These are phyloP conservation scores for Phytophthora cryptogea DNA, from an alignment of 352 stramenopile genomes.

Conservation along the genomic window DNA sequence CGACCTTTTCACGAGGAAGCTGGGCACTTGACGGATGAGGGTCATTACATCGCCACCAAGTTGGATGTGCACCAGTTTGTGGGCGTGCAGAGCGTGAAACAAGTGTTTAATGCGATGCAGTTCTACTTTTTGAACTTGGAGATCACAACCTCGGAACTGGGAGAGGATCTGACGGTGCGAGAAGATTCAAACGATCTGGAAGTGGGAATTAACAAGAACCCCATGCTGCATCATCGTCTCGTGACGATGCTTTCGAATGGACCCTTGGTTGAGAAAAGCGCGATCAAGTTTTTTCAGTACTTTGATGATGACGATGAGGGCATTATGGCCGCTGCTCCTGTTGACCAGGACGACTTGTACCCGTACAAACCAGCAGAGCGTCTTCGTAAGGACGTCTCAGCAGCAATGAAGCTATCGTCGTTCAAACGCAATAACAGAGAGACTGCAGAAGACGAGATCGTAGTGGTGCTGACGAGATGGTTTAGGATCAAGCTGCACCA, in stretches of 20 bases:
- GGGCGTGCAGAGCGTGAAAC: conserved; percentile 30
- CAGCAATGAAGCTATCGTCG: conserved; percentile 29
- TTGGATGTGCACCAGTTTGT: conserved; percentile 56
- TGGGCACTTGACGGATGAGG: conserved; percentile 38
- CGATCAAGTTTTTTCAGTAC: conserved; percentile 38
- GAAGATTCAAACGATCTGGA: conserved; percentile 43
- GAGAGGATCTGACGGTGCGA: conserved; percentile 42
- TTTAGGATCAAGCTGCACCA: conserved; percentile 31
- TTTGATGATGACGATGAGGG: conserved; percentile 14
- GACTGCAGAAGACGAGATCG: conserved; percentile 15
- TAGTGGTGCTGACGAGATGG: conserved; percentile 32
- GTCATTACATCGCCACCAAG: conserved; percentile 37
- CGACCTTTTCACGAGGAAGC: conserved; percentile 40
- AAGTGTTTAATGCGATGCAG: conserved; percentile 48
- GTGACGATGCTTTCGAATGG: conserved; percentile 28
- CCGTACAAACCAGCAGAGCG: conserved; percentile 31
- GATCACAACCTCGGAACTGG: conserved; percentile 40
- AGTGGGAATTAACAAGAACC: conserved; percentile 5
- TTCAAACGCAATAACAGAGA: conserved; percentile 19
- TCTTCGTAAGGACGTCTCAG: conserved; percentile 33
- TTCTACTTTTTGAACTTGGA: conserved; percentile 55
- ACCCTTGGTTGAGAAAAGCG: conserved; percentile 41
- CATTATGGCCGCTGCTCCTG: conserved; percentile 30
- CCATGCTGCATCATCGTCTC: conserved; percentile 38
- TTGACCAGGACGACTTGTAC: conserved; percentile 37